A percentile compares a stretch with the other conserved stretches of the same genome.
These are phyloP conservation scores for Biscogniauxia sp. DNA, from an alignment of 2,329 filamentous ascomycete genomes.

Conservation along the genomic window DNA sequence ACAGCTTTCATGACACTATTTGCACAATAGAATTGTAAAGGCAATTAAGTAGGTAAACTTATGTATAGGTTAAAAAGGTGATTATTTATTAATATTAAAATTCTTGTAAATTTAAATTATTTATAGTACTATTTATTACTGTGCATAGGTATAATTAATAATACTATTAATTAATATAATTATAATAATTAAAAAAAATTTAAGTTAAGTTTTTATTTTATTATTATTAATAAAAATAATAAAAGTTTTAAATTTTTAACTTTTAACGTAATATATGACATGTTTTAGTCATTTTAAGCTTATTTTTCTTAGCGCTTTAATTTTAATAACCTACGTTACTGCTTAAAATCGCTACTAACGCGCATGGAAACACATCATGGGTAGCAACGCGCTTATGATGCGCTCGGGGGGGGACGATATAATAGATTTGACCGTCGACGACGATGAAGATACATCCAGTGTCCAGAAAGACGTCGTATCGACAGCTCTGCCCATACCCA, in stretches of 20 bases:
- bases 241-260: slow-evolving; percentile 7
- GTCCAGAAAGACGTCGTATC: neutral
- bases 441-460: slow-evolving; percentile 9
- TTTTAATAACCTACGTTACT: slow-evolving; percentile 7
- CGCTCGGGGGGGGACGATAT: slow-evolving; percentile 2
- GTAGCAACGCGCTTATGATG: slow-evolving; percentile 8
- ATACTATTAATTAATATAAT: slow-evolving; percentile 6
- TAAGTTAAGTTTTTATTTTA: slow-evolving; percentile 5
- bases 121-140: slow-evolving; percentile 2
- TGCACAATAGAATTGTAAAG: too few relatives aligned
- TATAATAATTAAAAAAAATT: slow-evolving; percentile 7
- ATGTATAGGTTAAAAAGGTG: too few relatives aligned
- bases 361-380: slow-evolving; percentile 13
- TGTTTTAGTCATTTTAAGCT: slow-evolving; percentile 4
- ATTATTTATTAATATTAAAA: too few relatives aligned
- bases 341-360: slow-evolving; percentile 3
- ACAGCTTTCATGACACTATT: too few relatives aligned
- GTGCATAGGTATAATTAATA: slow-evolving; percentile 7
- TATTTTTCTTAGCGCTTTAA: slow-evolving; percentile 8
- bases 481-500: neutral
- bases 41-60: too few relatives aligned
- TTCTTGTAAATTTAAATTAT: too few relatives aligned
- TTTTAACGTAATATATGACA: slow-evolving; percentile 8
- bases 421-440: slow-evolving; percentile 19
- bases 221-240: slow-evolving; percentile 3